Conservation (phyloP, 2,329 filamentous ascomycete genomes). For the Trichoderma asperellum region DNA sequence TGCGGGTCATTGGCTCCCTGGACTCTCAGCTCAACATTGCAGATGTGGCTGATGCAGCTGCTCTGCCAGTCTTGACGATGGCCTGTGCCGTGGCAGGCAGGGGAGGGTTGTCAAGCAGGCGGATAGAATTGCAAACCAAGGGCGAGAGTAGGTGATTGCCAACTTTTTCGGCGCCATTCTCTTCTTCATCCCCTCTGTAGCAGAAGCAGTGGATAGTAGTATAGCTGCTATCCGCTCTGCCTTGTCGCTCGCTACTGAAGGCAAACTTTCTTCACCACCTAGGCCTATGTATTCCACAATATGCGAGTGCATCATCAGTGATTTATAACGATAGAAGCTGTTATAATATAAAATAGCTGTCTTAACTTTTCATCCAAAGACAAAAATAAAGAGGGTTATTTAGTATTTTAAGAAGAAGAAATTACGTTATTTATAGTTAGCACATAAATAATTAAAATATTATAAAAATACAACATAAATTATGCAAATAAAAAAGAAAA, state of each 20-base stretch:
- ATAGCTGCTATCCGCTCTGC: conserved; percentile 30
- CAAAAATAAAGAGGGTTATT: too few relatives aligned
- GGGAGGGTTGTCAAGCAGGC: conserved; percentile 36
- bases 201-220: conserved; percentile 44
- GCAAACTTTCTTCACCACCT: too few relatives aligned
- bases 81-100: conserved; percentile 35
- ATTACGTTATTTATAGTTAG: too few relatives aligned
- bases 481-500: too few relatives aligned
- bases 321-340: too few relatives aligned
- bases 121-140: conserved; percentile 32
- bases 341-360: too few relatives aligned
- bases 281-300: too few relatives aligned
- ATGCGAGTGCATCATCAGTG: too few relatives aligned
- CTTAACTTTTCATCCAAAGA: too few relatives aligned
- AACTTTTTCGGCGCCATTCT: conserved; percentile 50
- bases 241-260: background rate
- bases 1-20: conserved; percentile 6
- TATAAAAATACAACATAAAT: too few relatives aligned
- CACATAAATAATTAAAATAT: too few relatives aligned
- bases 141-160: conserved; percentile 35
- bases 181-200: conserved; percentile 55
- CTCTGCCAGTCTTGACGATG: conserved; percentile 34
- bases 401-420: too few relatives aligned
- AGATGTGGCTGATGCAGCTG: conserved; percentile 28
- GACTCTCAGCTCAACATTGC: conserved; percentile 6